Conservation (phyloP, 768 basidiomycete species). For the Flagelloscypha sp. region DNA sequence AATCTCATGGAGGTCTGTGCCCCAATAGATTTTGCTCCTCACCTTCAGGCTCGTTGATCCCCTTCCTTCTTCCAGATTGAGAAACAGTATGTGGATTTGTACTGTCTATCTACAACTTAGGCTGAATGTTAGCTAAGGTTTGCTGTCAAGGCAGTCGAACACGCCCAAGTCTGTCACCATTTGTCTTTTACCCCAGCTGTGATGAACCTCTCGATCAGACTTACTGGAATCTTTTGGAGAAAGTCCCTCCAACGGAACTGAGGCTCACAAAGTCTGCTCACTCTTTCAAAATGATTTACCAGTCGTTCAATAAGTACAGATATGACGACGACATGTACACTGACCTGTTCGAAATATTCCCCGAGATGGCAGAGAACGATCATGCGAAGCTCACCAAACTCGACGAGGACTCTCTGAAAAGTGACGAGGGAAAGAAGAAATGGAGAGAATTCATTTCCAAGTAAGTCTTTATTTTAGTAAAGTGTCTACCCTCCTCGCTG, state of each 20-base stretch:
- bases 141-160: conserved; percentile 93
- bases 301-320: conserved; percentile 29
- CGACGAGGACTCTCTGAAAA: conserved; percentile 94
- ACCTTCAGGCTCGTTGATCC: conserved; percentile 2
- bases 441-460: conserved; percentile 85
- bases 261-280: conserved; percentile 69
- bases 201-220: conserved; percentile 41
- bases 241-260: conserved; percentile 67
- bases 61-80: conserved; percentile 50
- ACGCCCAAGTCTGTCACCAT: conserved; percentile 68
- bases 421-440: conserved; percentile 70
- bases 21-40: conserved; percentile 6
- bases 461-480: conserved; percentile 29
- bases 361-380: conserved; percentile 42
- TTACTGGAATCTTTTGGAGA: conserved; percentile 89
- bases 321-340: conserved; percentile 89
- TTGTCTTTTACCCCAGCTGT: not conserved
- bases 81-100: conserved; percentile 68
- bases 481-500: conserved; percentile 1
- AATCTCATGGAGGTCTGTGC: conserved; percentile 75
- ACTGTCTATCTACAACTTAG: not conserved
- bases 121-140: conserved; percentile 39
- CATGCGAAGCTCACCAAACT: conserved; percentile 43
- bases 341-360: conserved; percentile 69
- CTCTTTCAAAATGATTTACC: conserved; percentile 5